Conservation (phyloP, 192 early-diverging fungal genomes). For the Podila horticola region DNA sequence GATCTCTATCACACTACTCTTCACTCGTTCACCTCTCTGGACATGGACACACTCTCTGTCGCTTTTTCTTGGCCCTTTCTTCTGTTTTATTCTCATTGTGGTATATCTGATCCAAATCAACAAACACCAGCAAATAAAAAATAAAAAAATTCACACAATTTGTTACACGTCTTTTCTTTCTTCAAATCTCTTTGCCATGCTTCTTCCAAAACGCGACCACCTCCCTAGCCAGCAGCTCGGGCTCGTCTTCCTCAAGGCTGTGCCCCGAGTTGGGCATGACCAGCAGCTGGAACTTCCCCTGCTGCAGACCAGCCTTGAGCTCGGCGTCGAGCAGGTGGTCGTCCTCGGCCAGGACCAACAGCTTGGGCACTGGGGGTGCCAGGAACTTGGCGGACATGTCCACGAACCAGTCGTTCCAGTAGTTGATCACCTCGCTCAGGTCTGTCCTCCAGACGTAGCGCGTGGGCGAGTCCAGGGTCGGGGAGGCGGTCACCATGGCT, state of each 20-base stretch:
- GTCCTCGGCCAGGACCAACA: conserved; percentile 12
- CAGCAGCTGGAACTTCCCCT: conserved; percentile 9
- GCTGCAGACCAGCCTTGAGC: conserved; percentile 2
- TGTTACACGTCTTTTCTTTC: not conserved
- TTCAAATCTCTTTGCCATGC: not conserved
- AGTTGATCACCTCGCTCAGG: not conserved
- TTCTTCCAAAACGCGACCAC: conserved; percentile 18
- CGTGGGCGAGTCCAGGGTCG: not conserved
- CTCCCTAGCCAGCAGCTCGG: not conserved
- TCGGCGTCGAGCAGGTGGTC: conserved; percentile 1
- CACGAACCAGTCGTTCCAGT: conserved; percentile 24
- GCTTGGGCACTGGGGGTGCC: not conserved
- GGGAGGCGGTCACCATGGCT: conserved; percentile 11
- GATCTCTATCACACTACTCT: not conserved
- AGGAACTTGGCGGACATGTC: conserved; percentile 24
- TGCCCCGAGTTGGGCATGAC: conserved; percentile 7
- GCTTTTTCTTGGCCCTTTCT: not conserved
- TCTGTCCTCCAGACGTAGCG: conserved; percentile 21
- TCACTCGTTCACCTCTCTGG: not conserved
- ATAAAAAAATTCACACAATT: not conserved
- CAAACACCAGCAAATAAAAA: not conserved
- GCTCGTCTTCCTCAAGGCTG: conserved; percentile 29
- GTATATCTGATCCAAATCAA: not conserved
- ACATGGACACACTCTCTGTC: too few relatives aligned
- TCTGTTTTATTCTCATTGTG: conserved; percentile 1